These are phyloP conservation scores for Lactifluus volemus DNA, from an alignment of 768 basidiomycete species.

Conservation along the genomic window DNA sequence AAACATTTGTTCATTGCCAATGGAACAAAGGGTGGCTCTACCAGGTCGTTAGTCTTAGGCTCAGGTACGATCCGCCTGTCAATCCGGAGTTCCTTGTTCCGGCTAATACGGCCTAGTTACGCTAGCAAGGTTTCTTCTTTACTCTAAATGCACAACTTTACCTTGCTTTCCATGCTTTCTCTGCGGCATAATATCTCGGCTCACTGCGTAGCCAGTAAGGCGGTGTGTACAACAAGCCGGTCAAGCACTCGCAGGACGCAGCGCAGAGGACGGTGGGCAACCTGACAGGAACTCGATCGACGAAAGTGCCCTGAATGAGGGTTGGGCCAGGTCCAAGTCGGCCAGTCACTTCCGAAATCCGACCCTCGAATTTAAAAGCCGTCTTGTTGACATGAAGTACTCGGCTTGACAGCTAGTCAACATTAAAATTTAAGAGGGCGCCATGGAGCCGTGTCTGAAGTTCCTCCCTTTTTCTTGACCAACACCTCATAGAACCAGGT, in stretches of 20 bases:
- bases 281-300: neutral
- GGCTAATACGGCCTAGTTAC: too few relatives aligned
- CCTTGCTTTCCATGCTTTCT: neutral
- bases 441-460: neutral
- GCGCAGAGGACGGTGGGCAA: neutral
- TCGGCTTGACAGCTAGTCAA: neutral
- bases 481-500: neutral
- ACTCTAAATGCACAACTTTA: too few relatives aligned
- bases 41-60: too few relatives aligned
- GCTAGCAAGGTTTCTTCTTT: too few relatives aligned
- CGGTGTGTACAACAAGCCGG: neutral
- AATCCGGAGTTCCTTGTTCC: too few relatives aligned
- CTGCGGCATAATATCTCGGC: neutral
- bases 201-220: neutral
- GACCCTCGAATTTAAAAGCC: neutral
- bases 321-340: neutral
- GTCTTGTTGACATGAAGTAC: neutral
- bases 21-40: too few relatives aligned
- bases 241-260: neutral
- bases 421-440: neutral
- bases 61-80: too few relatives aligned
- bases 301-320: neutral
- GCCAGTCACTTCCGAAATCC: neutral
- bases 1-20: too few relatives aligned
- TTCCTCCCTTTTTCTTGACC: neutral